These are phyloP conservation scores for Suillus lakei DNA, from an alignment of 768 basidiomycete genomes.

Conservation along the genomic window DNA sequence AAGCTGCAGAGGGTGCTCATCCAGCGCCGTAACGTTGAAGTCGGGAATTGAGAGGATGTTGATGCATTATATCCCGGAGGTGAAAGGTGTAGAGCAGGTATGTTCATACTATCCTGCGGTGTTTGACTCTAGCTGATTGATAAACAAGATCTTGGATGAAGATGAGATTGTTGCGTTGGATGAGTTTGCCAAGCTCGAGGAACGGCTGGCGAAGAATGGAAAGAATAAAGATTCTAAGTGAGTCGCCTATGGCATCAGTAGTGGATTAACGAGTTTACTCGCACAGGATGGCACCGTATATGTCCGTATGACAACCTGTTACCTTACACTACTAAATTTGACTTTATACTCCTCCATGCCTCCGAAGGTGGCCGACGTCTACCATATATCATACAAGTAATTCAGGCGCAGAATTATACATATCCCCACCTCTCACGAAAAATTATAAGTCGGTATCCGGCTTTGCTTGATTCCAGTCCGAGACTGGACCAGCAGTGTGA, in stretches of 20 bases:
- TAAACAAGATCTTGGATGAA: conserved; percentile 76
- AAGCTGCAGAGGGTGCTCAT: conserved; percentile 94
- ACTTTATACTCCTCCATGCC: neutral
- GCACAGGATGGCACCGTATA: conserved; percentile 77
- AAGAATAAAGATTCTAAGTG: conserved; percentile 49
- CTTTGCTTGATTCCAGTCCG: too few species aligned
- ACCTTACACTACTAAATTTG: neutral
- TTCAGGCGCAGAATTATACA: neutral
- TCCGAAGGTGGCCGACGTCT: neutral
- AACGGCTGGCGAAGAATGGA: conserved; percentile 56
- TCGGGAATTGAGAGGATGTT: conserved; percentile 98
- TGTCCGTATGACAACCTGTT: conserved; percentile 61
- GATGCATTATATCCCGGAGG: conserved; percentile 98
- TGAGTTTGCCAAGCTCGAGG: conserved; percentile 89
- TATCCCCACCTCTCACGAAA: too few species aligned
- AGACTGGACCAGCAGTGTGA: too few species aligned
- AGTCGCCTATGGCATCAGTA: conserved; percentile 34
- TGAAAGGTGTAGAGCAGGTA: conserved; percentile 90
- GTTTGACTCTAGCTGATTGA: conserved; percentile 15
- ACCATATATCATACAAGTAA: neutral
- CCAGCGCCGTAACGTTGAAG: conserved; percentile 94
- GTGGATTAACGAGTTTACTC: conserved; percentile 16
- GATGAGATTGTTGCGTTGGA: conserved; percentile 87
- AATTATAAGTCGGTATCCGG: too few species aligned
- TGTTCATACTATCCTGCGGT: conserved; percentile 23